Base-by-base conservation (phyloP, 106 monocot species). In the Agapanthus africanus region DNA sequence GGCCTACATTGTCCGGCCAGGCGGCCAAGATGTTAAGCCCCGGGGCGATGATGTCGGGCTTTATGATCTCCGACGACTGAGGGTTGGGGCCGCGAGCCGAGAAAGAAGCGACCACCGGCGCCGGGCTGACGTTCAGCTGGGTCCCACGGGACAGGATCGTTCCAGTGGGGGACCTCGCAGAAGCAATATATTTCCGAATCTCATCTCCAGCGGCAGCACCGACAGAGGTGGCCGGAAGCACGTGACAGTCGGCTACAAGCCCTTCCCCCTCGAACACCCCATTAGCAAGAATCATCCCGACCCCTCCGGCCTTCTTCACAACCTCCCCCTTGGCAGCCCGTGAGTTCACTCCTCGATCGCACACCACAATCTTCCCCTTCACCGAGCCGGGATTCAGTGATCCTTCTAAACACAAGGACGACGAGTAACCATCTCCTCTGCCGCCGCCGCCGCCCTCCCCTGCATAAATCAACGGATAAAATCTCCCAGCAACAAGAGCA, bases 11-110 rank as follows among this genome's bases (percentile, higher is more conserved):
- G 39, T 77, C 74, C 0, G 94, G 90, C 94, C 94, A 94, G 1
- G 94, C 94, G 8, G 87, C 90, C 0, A 94, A 74, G 57, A 94
- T 94, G 78, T 90, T 88, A 27, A 94, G 90, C 42, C 94, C 94
- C 1, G 94, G 94, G 0, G 94, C 90, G 64, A 94, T 78, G 11
- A 94, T 18, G 68, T 94, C 94, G 0, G 94, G 94, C 66, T 94
- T 94, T 21, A 94, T 73, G 15, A 94, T 79, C 60, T 94, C 90
- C 30, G 87, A 84, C 1, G 94, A 85, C 70, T 94, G 94, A 1
- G 94, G 90, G 38, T 82, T 94, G 4, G 94, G 94, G 0, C 94
- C 94, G 1, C 94, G 82, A 2, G 94, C 87, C 0, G 94, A 94
- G 74, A 94, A 94, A 1, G 94, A 69, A 0, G 94, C 94, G 1